Evolutionary conservation across 768 basidiomycete species (phyloP), one percentile per base, ranked within the genome.

Genomic region (Termitomyces sp.): DNA sequence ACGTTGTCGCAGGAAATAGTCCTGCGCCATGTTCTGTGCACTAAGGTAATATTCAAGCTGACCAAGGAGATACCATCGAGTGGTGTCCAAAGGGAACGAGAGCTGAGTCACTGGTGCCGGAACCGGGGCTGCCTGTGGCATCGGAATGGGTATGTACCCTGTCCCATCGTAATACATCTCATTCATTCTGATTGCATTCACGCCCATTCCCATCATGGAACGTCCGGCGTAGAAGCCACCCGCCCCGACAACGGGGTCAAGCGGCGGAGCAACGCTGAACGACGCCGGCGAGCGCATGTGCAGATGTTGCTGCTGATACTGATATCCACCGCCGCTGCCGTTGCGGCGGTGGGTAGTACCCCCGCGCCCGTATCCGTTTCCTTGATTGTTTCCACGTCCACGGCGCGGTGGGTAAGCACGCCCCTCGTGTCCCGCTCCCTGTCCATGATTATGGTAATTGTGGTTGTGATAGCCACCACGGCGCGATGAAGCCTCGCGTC

Each of bases 21-120:
- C 94, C 67, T 85, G 83, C n/a, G 82, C 88, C 73, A 98, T 78
- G 67, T 96, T 97, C 67, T 97, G 86, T 55, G 87, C 77, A 63
- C 92, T 91, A 62, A 98, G 77, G 73, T 96, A 98, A 70, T 93
- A 97, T 71, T 96, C 95, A 51, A 96, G 72, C 70, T 96, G 89
- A 1, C 83, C 86, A 43, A 96, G 79, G 27, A 96, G 74, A 67
- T 81, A 84, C 64, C 79, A 87, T 48, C 84, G 70, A 49, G 80
- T 83, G 23, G 81, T 71, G 64, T 94, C 91, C 12, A 90, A 66
- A 2, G 83, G 78, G 72, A 82, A 85, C 5, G 77, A 62, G 58
- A 55, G 27, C 34, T 57, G 66, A 34, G 59, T 55, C 41, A 61
- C 44, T 6, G 66, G 64, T 10, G 72, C 64, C 37, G 68, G 64